A percentile compares a stretch with the other conserved stretches of the same genome.
These are phyloP conservation scores for Leavenworthia alabamica DNA, from an alignment of 345 rosid genomes.

Conservation along the genomic window DNA sequence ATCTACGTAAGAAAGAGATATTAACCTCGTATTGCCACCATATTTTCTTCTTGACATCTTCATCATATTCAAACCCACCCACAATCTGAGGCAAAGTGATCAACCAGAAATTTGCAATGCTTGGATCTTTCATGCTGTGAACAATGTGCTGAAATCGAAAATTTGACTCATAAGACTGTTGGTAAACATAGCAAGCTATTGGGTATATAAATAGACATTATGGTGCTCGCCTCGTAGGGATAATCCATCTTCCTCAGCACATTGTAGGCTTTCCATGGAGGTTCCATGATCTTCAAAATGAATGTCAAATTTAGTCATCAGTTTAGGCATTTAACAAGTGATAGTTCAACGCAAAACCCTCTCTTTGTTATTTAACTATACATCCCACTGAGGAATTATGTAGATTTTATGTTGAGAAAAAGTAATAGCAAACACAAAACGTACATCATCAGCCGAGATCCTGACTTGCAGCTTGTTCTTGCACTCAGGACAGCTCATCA, in stretches of 20 bases:
- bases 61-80: slow-evolving; percentile 82
- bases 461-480: slow-evolving; percentile 74
- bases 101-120: slow-evolving; percentile 95
- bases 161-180: slow-evolving; percentile 1
- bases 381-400: not conserved
- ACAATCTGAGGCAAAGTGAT: slow-evolving; percentile 75
- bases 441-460: slow-evolving; percentile 93
- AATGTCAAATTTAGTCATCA: not conserved
- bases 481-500: slow-evolving; percentile 90
- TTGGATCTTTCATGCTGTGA: slow-evolving; percentile 93
- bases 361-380: slow-evolving; percentile 3
- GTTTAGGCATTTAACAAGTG: not conserved
- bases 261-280: slow-evolving; percentile 87
- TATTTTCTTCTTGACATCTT: slow-evolving; percentile 71
- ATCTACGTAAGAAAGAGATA: not conserved
- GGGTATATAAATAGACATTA: not conserved
- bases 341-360: not conserved
- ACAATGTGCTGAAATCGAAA: slow-evolving; percentile 67
- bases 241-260: slow-evolving; percentile 83
- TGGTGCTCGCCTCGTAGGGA: slow-evolving; percentile 70
- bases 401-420: slow-evolving; percentile 16
- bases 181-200: slow-evolving; percentile 4
- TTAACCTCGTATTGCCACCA: slow-evolving; percentile 92
- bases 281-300: slow-evolving; percentile 76
- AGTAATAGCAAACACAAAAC: slow-evolving; percentile 28